Conservation (phyloP, 2,329 filamentous ascomycete species). For the Claviceps sp. region DNA sequence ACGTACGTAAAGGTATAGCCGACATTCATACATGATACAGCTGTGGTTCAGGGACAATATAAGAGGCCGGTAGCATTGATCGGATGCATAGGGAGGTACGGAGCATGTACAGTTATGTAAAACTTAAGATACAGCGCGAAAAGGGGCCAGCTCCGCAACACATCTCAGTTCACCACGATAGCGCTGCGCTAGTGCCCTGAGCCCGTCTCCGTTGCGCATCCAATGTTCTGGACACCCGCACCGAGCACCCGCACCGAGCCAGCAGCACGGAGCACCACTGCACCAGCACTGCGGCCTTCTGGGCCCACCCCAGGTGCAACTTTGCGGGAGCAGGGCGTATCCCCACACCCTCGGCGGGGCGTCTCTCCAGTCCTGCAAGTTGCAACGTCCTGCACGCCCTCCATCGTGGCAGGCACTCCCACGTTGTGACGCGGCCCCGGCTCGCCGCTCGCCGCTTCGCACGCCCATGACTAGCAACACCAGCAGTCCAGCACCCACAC, state of each 20-base stretch:
- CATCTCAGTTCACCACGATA: slow-evolving; percentile 1
- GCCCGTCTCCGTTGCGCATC: not conserved
- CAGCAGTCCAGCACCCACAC: slow-evolving; percentile 13
- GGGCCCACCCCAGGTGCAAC: not conserved
- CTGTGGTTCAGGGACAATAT: no score
- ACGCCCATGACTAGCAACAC: slow-evolving; percentile 11
- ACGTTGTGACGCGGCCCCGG: slow-evolving; percentile 12
- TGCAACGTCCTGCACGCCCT: slow-evolving; percentile 2
- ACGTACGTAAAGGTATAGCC: not conserved
- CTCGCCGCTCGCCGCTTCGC: slow-evolving; percentile 5
- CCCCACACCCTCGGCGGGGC: not conserved
- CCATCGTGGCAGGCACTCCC: slow-evolving; percentile 4
- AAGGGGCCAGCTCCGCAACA: not conserved
- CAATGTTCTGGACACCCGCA: not conserved
- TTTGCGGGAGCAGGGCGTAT: not conserved
- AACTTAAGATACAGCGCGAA: not conserved
- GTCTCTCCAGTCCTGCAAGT: no score
- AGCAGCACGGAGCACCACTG: no score
- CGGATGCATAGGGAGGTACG: no score
- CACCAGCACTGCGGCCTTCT: not conserved
- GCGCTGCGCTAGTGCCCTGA: slow-evolving; percentile 1
- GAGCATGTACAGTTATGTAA: no score
- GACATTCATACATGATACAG: no score
- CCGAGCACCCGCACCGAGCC: no score
- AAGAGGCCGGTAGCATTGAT: no score